phyloP scores from a whole-genome alignment of 345 rosid genomes.

The Adansonia digitata region DNA sequence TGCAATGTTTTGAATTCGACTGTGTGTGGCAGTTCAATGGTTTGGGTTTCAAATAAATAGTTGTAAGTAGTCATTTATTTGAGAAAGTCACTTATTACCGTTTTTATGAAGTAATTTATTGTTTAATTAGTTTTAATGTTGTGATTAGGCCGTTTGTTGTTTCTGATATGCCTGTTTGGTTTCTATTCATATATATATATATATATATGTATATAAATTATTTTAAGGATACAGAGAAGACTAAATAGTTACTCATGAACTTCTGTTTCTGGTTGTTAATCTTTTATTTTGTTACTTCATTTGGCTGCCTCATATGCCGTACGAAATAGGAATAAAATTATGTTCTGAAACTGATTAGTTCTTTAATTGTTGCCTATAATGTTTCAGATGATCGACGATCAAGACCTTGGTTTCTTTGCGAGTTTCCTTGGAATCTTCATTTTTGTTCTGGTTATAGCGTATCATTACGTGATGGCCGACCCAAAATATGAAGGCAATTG shows the following conservation, averaged over 20 bases:
- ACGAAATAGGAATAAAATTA: not conserved
- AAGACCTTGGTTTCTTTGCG: slow-evolving; percentile 65
- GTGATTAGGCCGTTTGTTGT: not conserved
- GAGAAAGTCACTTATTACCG: not conserved
- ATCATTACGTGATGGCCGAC: slow-evolving; percentile 83
- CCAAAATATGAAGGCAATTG: slow-evolving; percentile 71
- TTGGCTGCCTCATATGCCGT: not conserved
- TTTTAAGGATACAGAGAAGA: not conserved
- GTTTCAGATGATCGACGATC: slow-evolving; percentile 86
- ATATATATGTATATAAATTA: too few relatives aligned
- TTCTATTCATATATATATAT: not conserved
- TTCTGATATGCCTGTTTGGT: not conserved
- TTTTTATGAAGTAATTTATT: not conserved
- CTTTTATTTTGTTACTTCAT: not conserved
- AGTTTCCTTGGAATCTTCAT: slow-evolving; percentile 75
- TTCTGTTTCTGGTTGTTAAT: too few relatives aligned
- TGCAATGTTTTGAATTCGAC: not conserved
- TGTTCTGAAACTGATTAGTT: not conserved
- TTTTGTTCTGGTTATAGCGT: slow-evolving; percentile 64
- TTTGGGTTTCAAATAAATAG: not conserved
- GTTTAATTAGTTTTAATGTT: not conserved
- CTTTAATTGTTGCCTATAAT: not conserved
- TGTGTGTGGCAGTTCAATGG: not conserved
- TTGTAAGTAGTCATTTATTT: not conserved
- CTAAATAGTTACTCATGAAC: not conserved